phyloP scores from a whole-genome alignment of 805 yeast species.

The Yarrowia sp. region DNA sequence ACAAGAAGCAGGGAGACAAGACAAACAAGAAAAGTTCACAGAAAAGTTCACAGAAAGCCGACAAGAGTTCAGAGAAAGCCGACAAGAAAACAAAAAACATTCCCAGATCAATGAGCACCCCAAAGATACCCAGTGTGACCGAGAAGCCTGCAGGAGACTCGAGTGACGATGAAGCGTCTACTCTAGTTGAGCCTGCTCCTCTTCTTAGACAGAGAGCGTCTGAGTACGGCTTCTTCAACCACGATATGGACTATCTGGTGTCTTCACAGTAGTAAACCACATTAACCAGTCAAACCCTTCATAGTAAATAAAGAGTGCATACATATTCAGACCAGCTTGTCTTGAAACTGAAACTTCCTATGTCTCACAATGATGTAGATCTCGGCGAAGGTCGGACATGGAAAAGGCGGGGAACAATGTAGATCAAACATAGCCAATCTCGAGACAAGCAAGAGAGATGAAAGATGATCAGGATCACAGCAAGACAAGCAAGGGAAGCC shows the following conservation, averaged over 20 bases:
- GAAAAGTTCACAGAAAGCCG: neutral
- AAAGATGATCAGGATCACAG: too few relatives aligned
- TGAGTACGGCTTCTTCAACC: slow-evolving; percentile 13
- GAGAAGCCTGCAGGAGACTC: neutral
- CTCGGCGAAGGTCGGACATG: neutral
- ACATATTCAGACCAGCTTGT: neutral
- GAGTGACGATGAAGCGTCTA: neutral
- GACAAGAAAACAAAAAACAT: neutral
- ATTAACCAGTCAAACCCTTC: neutral
- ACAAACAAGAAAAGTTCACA: neutral
- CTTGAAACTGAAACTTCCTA: neutral
- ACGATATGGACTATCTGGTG: slow-evolving; percentile 5
- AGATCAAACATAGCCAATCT: slow-evolving; percentile 1
- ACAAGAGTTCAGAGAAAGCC: neutral
- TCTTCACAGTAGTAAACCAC: neutral
- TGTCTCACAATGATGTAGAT: neutral
- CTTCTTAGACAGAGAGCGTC: neutral
- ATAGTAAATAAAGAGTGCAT: neutral
- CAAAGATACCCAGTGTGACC: neutral
- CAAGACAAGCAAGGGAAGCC: neutral
- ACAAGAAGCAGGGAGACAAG: neutral
- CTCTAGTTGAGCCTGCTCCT: slow-evolving; percentile 3
- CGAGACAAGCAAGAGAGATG: neutral
- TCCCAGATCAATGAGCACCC: neutral
- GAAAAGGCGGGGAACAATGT: slow-evolving; percentile 9